A percentile compares a stretch with the other conserved stretches of the same genome.
phyloP scores from a whole-genome alignment of 2,329 filamentous ascomycete genomes.

The Xylariaceae sp. region DNA sequence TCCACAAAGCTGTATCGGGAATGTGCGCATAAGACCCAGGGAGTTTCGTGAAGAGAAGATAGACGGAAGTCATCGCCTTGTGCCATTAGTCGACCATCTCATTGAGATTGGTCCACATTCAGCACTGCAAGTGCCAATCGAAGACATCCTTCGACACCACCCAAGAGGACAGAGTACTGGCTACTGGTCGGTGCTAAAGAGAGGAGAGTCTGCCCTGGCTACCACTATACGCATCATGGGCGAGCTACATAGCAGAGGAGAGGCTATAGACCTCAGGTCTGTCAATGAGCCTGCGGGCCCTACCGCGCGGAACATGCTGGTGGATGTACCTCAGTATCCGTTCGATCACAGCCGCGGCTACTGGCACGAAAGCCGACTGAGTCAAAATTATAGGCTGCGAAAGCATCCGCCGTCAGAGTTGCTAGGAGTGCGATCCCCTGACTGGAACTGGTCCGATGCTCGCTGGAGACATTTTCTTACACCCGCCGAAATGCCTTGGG shows the following conservation, averaged over 20 bases:
- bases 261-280: conserved; percentile 5
- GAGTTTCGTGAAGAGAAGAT: too few species aligned
- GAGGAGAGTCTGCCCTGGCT: conserved; percentile 3
- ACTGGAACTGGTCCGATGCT: conserved; percentile 27
- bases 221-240: conserved; percentile 9
- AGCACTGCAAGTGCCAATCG: conserved; percentile 27
- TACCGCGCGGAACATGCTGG: conserved; percentile 23
- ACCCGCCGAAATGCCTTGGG: conserved; percentile 44
- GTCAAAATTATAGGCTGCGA: conserved; percentile 31
- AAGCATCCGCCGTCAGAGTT: conserved; percentile 29
- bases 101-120: conserved; percentile 37
- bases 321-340: conserved; percentile 42
- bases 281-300: conserved; percentile 10
- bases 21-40: conserved; percentile 4
- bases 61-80: conserved; percentile 3
- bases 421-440: conserved; percentile 26
- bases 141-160: conserved; percentile 10
- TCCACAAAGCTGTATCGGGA: conserved; percentile 28
- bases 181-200: conserved; percentile 10
- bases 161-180: background rate
- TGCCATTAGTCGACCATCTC: conserved; percentile 21
- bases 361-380: conserved; percentile 41
- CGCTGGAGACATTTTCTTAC: conserved; percentile 49
- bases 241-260: conserved; percentile 5
- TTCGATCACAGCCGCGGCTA: conserved; percentile 42